Evolutionary conservation across 2,329 filamentous ascomycete species (phyloP), one percentile per base, ranked within the genome.

Genomic region (Microdochium paspali): DNA sequence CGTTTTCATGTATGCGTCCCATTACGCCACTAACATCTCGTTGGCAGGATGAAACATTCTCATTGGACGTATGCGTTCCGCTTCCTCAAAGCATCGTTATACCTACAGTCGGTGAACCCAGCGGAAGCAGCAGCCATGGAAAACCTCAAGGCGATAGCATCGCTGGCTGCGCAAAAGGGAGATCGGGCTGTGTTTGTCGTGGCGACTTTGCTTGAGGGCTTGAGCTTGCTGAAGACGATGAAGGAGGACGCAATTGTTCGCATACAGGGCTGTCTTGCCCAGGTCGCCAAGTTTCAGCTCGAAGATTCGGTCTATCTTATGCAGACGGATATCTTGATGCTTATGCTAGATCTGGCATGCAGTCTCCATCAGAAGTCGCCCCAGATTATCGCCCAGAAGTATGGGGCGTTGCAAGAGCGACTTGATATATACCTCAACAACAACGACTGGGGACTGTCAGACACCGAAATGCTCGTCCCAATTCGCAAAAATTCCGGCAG

Each of bases 41-140:
- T 18, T 10, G 13, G 15, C 50, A 79, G 71, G 30, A 47, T 80
- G 57, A 80, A 82, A 58, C 82, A 86, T 55, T 69, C 76, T 9
- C 76, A 81, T 45, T 91, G 87, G 87, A 74, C 84, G 15, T 91
- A 90, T 59, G 84, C 83, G 0, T 85, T 90, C 56, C 80, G 85
- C 7, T 80, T 91, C 43, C 66, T 90, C 13, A 85, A 87, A 53
- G 79, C 84, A 0, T 80, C 84, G 0, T 76, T 90, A 43, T 79
- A 84, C 50, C 66, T 88, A 45, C 77, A 86, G 54, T 72, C 74
- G 44, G 71, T 76, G 4, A 77, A 70, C 40, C 72, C 76, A 10
- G 73, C 78, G 12, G 87, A 90, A 49, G 70, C 73, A 1, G 72
- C 79, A 44, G 74, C 82, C 0, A 65, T 89, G 2, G 82, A 87